phyloP scores from a whole-genome alignment of 148 eudicot species.

The Amaranthus cruentus region DNA sequence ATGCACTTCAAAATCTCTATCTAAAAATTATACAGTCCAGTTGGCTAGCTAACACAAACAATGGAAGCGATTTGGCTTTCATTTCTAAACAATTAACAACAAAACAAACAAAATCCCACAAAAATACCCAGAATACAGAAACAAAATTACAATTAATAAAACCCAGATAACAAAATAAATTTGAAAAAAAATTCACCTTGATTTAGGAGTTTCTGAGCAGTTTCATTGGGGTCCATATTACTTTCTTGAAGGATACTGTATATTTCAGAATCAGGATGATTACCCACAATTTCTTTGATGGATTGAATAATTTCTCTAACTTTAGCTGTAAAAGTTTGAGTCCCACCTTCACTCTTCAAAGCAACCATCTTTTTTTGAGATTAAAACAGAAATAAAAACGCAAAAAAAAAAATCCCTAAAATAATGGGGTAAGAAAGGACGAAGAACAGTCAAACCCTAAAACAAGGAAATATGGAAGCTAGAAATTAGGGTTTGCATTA shows the following conservation, averaged over 20 bases:
- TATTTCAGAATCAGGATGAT: slow-evolving; percentile 77
- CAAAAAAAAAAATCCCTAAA: neutral
- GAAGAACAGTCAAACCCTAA: neutral
- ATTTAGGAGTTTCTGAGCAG: slow-evolving; percentile 61
- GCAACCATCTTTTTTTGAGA: slow-evolving; percentile 36
- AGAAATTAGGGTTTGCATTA: slow-evolving; percentile 23
- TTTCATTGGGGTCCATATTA: slow-evolving; percentile 75
- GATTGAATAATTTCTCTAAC: slow-evolving; percentile 51
- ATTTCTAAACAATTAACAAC: neutral
- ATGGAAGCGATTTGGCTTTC: too few relatives aligned
- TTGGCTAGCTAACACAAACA: neutral
- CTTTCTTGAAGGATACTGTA: slow-evolving; percentile 60
- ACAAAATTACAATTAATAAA: neutral
- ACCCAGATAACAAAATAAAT: neutral
- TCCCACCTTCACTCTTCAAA: slow-evolving; percentile 45
- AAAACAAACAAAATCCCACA: neutral
- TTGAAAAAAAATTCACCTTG: slow-evolving; percentile 44
- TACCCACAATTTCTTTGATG: slow-evolving; percentile 63
- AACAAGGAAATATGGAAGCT: slow-evolving; percentile 2
- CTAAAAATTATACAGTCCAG: neutral
- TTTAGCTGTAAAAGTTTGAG: slow-evolving; percentile 40
- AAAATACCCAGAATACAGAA: neutral
- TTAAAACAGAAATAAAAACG: neutral
- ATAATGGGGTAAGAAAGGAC: neutral
- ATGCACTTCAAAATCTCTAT: neutral